These are phyloP conservation scores for Combretum micranthum DNA, from an alignment of 345 rosid genomes.

Conservation along the genomic window DNA sequence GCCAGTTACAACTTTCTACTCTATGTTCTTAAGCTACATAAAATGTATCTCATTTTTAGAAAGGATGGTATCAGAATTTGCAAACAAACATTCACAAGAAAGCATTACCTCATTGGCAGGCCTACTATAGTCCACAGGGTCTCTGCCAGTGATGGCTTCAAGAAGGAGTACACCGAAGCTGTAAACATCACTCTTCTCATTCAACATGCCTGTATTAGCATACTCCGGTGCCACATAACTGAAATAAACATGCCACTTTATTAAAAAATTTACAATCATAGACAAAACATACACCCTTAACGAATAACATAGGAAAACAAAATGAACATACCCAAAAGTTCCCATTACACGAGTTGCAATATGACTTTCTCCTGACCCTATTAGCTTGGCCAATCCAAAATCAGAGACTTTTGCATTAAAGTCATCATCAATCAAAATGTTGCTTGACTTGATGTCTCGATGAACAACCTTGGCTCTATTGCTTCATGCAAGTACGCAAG, in stretches of 20 bases:
- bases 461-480: conserved; percentile 93
- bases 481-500: conserved; percentile 98
- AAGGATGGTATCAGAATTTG: background rate
- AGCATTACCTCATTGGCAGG: conserved; percentile 72
- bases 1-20: background rate
- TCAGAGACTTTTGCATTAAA: conserved; percentile 92
- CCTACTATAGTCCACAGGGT: conserved; percentile 89
- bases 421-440: conserved; percentile 79
- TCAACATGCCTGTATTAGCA: conserved; percentile 85
- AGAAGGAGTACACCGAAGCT: conserved; percentile 94
- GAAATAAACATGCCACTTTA: conserved; percentile 16
- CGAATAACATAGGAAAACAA: conserved; percentile 4
- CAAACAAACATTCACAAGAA: background rate
- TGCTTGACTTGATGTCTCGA: conserved; percentile 94
- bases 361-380: conserved; percentile 87
- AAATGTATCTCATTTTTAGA: background rate
- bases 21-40: no score
- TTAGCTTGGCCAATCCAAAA: conserved; percentile 94
- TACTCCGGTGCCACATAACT: conserved; percentile 98
- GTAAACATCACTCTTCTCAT: conserved; percentile 92
- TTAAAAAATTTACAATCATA: conserved; percentile 5
- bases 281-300: conserved; percentile 7
- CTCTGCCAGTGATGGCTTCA: conserved; percentile 90
- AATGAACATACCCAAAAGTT: conserved; percentile 73
- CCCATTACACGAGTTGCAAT: conserved; percentile 98